phyloP scores from a whole-genome alignment of 2,329 filamentous ascomycete genomes.

The Diplodia intermedia region DNA sequence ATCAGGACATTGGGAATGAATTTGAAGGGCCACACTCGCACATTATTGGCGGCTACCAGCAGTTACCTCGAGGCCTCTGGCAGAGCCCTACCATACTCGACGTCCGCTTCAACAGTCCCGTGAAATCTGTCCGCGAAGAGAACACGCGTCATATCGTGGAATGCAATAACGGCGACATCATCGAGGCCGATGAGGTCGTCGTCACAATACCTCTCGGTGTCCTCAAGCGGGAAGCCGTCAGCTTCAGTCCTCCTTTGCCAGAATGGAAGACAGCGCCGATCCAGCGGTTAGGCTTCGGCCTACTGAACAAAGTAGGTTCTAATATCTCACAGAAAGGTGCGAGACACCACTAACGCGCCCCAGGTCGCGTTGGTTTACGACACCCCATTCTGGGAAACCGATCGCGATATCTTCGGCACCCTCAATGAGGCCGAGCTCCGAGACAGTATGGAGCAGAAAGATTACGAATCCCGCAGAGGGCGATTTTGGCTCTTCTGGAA shows the following conservation, averaged over 20 bases:
- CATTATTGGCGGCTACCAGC: conserved; percentile 91
- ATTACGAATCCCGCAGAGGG: conserved; percentile 81
- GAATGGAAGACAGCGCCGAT: conserved; percentile 84
- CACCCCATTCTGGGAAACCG: conserved; percentile 86
- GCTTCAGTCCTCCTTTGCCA: conserved; percentile 91
- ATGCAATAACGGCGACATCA: conserved; percentile 76
- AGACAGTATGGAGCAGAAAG: conserved; percentile 76
- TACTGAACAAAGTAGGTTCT: conserved; percentile 78
- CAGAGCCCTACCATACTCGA: conserved; percentile 78
- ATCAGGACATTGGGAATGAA: conserved; percentile 96
- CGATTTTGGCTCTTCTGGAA: conserved; percentile 99
- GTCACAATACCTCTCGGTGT: conserved; percentile 90
- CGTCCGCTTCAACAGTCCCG: conserved; percentile 74
- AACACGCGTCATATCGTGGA: conserved; percentile 59
- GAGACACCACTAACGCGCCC: neutral
- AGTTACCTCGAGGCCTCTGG: conserved; percentile 85
- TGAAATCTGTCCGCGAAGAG: conserved; percentile 74
- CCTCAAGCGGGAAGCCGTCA: conserved; percentile 78
- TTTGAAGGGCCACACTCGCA: conserved; percentile 95
- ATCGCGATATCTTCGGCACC: conserved; percentile 92
- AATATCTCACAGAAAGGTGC: neutral
- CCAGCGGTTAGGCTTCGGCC: conserved; percentile 83
- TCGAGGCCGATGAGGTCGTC: conserved; percentile 90
- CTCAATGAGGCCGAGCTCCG: conserved; percentile 74
- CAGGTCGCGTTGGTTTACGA: conserved; percentile 84